A percentile compares a stretch with the other conserved stretches of the same genome.
Evolutionary conservation across 139 green algal genomes (phyloP).

Genomic region (Volvox reticuliferus): DNA sequence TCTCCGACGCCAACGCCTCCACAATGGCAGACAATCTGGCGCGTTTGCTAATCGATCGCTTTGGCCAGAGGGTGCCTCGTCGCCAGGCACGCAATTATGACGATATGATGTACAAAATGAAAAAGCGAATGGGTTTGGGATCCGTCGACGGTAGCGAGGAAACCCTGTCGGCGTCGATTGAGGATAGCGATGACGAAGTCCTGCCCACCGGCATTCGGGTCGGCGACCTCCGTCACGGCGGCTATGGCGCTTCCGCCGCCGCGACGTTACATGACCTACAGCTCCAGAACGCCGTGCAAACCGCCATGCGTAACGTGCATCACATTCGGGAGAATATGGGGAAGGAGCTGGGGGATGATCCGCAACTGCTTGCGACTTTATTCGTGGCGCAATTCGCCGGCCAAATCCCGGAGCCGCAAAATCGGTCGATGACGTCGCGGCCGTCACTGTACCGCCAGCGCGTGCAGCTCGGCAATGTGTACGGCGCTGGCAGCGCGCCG

Average conservation of each 20-base stretch:
- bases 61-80: slow-evolving; percentile 25
- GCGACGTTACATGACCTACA: slow-evolving; percentile 44
- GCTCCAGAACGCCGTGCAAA: slow-evolving; percentile 45
- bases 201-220: slow-evolving; percentile 42
- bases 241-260: neutral
- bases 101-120: slow-evolving; percentile 37
- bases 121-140: slow-evolving; percentile 26
- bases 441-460: slow-evolving; percentile 46
- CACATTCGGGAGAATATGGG: slow-evolving; percentile 46
- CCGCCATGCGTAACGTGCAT: slow-evolving; percentile 45
- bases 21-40: slow-evolving; percentile 33
- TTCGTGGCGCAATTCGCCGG: slow-evolving; percentile 49
- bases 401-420: slow-evolving; percentile 29
- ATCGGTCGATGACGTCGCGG: neutral
- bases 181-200: slow-evolving; percentile 14
- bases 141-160: neutral
- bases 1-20: neutral
- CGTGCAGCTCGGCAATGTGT: slow-evolving; percentile 3
- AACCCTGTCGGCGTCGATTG: neutral
- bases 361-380: slow-evolving; percentile 45
- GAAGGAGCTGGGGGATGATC: slow-evolving; percentile 39
- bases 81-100: slow-evolving; percentile 2
- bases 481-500: neutral
- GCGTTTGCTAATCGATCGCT: slow-evolving; percentile 22
- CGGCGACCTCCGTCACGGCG: slow-evolving; percentile 25